These are phyloP conservation scores for Leccinum imitatum DNA, from an alignment of 768 basidiomycete species.

Conservation along the genomic window DNA sequence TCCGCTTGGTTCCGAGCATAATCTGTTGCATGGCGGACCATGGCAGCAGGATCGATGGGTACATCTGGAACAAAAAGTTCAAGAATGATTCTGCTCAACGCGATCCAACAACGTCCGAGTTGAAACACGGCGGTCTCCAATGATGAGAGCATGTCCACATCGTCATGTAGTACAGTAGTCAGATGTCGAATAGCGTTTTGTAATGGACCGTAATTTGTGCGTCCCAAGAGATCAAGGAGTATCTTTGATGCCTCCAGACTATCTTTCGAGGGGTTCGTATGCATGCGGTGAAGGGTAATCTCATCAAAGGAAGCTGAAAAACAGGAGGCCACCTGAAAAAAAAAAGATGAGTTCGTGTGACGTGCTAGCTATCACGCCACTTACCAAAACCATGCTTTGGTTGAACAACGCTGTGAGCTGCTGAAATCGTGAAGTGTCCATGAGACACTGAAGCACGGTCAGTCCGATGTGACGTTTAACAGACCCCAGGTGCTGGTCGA, in stretches of 20 bases:
- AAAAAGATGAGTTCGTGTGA: conserved; percentile 5
- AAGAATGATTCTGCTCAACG: conserved; percentile 56
- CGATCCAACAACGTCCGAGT: conserved; percentile 57
- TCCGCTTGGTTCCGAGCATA: conserved; percentile 45
- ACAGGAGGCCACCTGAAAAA: conserved; percentile 41
- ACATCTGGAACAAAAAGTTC: conserved; percentile 78
- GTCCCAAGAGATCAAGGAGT: conserved; percentile 33
- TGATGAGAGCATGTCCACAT: conserved; percentile 17
- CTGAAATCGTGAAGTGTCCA: conserved; percentile 38
- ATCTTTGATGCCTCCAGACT: conserved; percentile 21
- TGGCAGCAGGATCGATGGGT: conserved; percentile 84
- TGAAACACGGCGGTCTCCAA: conserved; percentile 30
- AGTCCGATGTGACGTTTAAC: conserved; percentile 41
- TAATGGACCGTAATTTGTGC: conserved; percentile 36
- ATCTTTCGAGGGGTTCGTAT: conserved; percentile 1
- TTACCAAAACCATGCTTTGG: conserved; percentile 43
- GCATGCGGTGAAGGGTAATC: conserved; percentile 17
- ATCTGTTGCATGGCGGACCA: conserved; percentile 45
- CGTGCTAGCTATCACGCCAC: conserved; percentile 10
- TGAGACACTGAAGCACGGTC: conserved; percentile 39
- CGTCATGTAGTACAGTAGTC: conserved; percentile 22
- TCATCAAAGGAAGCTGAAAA: conserved; percentile 43
- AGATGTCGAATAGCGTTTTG: conserved; percentile 35
- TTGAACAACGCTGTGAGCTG: conserved; percentile 43
- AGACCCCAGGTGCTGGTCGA: conserved; percentile 38